Conservation (phyloP, 768 basidiomycete species). For the Kwoniella bestiolae region DNA sequence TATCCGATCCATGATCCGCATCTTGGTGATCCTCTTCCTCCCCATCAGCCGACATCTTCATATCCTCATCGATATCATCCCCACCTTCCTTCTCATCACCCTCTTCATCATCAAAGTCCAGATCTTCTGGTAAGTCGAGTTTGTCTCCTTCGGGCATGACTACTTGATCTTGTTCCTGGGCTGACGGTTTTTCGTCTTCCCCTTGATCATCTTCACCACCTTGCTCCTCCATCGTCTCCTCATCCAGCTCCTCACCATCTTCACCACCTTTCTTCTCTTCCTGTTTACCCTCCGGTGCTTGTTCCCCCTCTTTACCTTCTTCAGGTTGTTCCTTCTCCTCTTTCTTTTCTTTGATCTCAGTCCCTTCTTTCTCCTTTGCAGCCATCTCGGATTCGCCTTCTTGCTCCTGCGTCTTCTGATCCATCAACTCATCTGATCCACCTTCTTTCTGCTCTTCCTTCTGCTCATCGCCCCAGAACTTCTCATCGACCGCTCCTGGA, state of each 20-base stretch:
- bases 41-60: slow-evolving; percentile 36
- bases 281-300: slow-evolving; percentile 57
- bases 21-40: slow-evolving; percentile 57
- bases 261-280: slow-evolving; percentile 39
- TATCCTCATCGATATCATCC: slow-evolving; percentile 56
- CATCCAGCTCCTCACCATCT: slow-evolving; percentile 32
- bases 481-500: slow-evolving; percentile 86
- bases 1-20: slow-evolving; percentile 34
- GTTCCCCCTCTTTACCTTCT: slow-evolving; percentile 58
- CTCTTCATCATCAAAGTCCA: slow-evolving; percentile 52
- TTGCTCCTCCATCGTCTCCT: slow-evolving; percentile 53
- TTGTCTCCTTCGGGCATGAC: slow-evolving; percentile 76
- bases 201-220: slow-evolving; percentile 64
- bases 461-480: slow-evolving; percentile 89
- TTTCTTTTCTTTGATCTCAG: slow-evolving; percentile 57
- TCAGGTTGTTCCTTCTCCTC: slow-evolving; percentile 39
- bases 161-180: slow-evolving; percentile 68
- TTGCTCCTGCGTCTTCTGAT: slow-evolving; percentile 63
- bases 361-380: slow-evolving; percentile 71
- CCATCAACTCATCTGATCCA: slow-evolving; percentile 64
- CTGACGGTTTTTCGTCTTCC: slow-evolving; percentile 53
- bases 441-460: slow-evolving; percentile 62
- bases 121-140: slow-evolving; percentile 80
- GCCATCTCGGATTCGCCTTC: slow-evolving; percentile 71
- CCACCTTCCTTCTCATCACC: slow-evolving; percentile 28